phyloP scores from a whole-genome alignment of 176 grass and related monocot species.

The Cenchrus fungigraminus region DNA sequence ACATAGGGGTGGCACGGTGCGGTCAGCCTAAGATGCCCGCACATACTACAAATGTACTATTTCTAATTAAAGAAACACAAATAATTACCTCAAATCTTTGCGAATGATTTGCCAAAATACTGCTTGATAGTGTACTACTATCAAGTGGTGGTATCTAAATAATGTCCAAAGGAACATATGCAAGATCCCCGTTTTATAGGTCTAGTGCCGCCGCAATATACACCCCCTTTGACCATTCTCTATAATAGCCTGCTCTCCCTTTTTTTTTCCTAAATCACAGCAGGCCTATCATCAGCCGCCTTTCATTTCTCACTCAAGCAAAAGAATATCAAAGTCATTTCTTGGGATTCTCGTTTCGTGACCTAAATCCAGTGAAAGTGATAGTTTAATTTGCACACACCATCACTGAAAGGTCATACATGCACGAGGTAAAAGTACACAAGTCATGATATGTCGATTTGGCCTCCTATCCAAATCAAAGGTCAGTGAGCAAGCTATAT shows the following conservation, averaged over 20 bases:
- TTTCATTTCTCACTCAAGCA: neutral
- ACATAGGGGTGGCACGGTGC: no score
- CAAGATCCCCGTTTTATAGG: conserved; percentile 17
- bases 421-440: no score
- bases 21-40: no score
- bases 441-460: no score
- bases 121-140: neutral
- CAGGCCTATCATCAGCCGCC: neutral
- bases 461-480: no score
- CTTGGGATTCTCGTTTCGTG: conserved; percentile 1
- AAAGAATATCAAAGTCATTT: neutral
- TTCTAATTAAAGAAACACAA: no score
- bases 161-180: neutral
- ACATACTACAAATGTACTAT: no score
- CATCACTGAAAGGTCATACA: no score
- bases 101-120: conserved; percentile 4
- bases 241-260: neutral
- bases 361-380: conserved; percentile 38
- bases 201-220: neutral
- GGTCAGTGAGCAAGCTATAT: no score
- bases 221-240: neutral
- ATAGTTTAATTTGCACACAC: neutral
- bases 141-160: neutral
- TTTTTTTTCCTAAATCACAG: neutral
- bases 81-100: conserved; percentile 29